These are phyloP conservation scores for Flaveria floridana DNA, from an alignment of 140 eudicot genomes.

Conservation along the genomic window DNA sequence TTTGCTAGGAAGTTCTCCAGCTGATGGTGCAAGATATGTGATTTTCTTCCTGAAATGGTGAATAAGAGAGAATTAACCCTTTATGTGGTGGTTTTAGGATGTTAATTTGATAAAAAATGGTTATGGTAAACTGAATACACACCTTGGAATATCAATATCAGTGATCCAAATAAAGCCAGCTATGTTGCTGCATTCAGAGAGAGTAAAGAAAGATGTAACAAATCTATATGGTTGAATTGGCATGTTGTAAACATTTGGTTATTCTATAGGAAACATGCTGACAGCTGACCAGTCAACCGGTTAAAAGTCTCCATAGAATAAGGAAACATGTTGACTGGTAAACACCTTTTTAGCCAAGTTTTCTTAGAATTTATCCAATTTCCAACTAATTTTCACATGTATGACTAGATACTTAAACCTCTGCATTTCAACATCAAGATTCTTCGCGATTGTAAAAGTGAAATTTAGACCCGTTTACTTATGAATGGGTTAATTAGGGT, in stretches of 20 bases:
- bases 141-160: constrained; percentile 75
- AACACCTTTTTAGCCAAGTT: not conserved
- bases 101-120: not conserved
- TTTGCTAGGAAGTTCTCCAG: constrained; percentile 83
- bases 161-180: constrained; percentile 92
- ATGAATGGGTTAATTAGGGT: not conserved
- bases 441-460: not conserved
- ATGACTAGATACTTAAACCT: not conserved
- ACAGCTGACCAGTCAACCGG: not conserved
- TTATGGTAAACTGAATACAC: constrained; percentile 21
- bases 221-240: not conserved
- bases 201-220: constrained; percentile 23
- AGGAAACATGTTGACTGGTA: not conserved
- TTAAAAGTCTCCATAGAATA: not conserved
- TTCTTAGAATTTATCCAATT: not conserved
- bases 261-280: not conserved
- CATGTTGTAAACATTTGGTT: not conserved
- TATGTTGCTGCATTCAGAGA: constrained; percentile 56
- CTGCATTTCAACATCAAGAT: not conserved
- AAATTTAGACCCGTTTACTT: constrained; percentile 5
- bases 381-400: not conserved
- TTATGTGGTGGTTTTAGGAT: not conserved
- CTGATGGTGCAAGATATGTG: constrained; percentile 89
- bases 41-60: constrained; percentile 65
- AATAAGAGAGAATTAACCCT: not conserved